Evolutionary conservation across 139 green algal genomes (phyloP).

Genomic region (Coccomyxa sp.): DNA sequence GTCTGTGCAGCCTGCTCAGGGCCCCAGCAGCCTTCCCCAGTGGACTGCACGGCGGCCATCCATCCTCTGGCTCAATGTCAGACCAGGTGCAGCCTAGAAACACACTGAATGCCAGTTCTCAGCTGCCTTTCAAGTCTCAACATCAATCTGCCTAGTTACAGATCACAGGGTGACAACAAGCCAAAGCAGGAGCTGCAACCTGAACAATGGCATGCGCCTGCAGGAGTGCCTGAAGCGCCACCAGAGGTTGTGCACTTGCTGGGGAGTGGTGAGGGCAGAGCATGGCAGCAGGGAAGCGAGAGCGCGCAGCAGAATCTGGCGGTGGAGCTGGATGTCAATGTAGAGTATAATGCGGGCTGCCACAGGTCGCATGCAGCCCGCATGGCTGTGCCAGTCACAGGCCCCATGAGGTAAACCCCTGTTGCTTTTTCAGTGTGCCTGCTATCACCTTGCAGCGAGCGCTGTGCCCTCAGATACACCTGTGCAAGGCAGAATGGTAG

Average conservation of each 20-base stretch:
- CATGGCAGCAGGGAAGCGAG: neutral
- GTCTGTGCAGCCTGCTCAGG: neutral
- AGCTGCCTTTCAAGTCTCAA: neutral
- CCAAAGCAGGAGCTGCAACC: neutral
- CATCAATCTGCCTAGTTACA: neutral
- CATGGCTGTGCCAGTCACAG: constrained; percentile 19
- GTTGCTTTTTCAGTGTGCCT: too few species aligned
- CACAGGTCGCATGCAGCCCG: constrained; percentile 26
- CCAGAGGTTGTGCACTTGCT: neutral
- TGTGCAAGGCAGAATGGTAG: neutral
- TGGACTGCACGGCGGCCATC: constrained; percentile 8
- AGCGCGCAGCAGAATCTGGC: neutral
- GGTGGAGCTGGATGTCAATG: constrained; percentile 29
- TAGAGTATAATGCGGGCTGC: constrained; percentile 40
- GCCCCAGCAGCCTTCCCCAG: constrained; percentile 19
- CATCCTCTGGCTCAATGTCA: constrained; percentile 25
- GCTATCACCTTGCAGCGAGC: neutral
- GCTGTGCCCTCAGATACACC: neutral
- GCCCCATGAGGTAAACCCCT: constrained; percentile 26
- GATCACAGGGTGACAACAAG: neutral
- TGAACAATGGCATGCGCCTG: neutral
- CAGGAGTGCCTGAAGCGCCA: neutral
- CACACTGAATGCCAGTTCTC: neutral
- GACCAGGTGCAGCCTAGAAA: constrained; percentile 16
- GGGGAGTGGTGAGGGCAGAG: neutral